A percentile compares a stretch with the other conserved stretches of the same genome.
These are phyloP conservation scores for Collybia mongolica DNA, from an alignment of 768 basidiomycete species.

Conservation along the genomic window DNA sequence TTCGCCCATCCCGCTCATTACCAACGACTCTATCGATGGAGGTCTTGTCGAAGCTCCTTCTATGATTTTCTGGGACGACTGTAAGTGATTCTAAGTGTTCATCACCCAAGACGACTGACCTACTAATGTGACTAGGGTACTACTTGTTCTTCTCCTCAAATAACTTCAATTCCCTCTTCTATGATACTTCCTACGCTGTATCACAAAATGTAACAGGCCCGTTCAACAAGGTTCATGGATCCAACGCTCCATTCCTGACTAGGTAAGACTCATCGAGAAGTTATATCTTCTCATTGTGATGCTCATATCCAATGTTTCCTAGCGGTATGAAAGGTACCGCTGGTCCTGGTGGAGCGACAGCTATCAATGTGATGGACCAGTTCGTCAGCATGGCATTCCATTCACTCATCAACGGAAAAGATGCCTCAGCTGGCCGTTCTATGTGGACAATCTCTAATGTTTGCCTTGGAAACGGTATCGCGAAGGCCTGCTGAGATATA, in stretches of 20 bases:
- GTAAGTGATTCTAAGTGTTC: not conserved
- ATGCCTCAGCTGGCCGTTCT: slow-evolving; percentile 4
- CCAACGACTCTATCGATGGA: slow-evolving; percentile 22
- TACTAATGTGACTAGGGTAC: slow-evolving; percentile 14
- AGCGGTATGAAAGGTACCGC: slow-evolving; percentile 13
- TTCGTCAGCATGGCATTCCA: slow-evolving; percentile 9
- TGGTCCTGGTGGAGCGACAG: slow-evolving; percentile 17
- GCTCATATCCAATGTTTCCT: not conserved
- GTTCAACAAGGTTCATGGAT: slow-evolving; percentile 23
- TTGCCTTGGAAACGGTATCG: not conserved
- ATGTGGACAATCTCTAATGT: slow-evolving; percentile 8
- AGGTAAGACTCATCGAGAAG: not conserved
- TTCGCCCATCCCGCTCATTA: slow-evolving; percentile 20
- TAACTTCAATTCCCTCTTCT: slow-evolving; percentile 20
- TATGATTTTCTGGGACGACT: slow-evolving; percentile 14
- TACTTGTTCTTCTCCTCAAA: slow-evolving; percentile 27
- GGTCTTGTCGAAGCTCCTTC: slow-evolving; percentile 28
- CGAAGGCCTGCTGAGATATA: not conserved
- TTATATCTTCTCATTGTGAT: too few species aligned
- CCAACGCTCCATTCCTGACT: slow-evolving; percentile 18
- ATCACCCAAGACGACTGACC: not conserved
- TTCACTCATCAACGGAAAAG: slow-evolving; percentile 5
- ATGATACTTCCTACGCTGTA: slow-evolving; percentile 29
- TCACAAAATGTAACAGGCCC: slow-evolving; percentile 24
- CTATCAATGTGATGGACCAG: slow-evolving; percentile 8